Conservation (phyloP, 108 stramenopile species). For the Cyclotella baltica region DNA sequence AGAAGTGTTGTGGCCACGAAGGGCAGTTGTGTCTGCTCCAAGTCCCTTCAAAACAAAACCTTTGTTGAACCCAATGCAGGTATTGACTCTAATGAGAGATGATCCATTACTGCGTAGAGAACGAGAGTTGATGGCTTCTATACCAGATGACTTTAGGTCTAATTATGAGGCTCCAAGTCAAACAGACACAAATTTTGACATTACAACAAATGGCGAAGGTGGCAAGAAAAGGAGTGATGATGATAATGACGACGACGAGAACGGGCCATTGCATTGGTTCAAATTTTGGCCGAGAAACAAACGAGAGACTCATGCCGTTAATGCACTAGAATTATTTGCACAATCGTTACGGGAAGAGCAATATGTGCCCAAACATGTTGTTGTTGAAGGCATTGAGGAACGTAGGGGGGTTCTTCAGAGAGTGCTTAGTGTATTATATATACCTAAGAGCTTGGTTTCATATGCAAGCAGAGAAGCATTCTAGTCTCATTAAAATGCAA, state of each 20-base stretch:
- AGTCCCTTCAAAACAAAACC: slow-evolving; percentile 42
- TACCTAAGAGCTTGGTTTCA: slow-evolving; percentile 39
- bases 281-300: slow-evolving; percentile 26
- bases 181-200: slow-evolving; percentile 28
- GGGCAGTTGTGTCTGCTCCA: slow-evolving; percentile 59
- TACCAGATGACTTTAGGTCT: slow-evolving; percentile 53
- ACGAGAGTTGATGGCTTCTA: slow-evolving; percentile 42
- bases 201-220: slow-evolving; percentile 21
- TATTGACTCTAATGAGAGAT: slow-evolving; percentile 43
- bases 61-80: slow-evolving; percentile 50
- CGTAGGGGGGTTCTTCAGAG: slow-evolving; percentile 15
- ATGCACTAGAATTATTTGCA: slow-evolving; percentile 37
- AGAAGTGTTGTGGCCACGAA: slow-evolving; percentile 61
- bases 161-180: slow-evolving; percentile 30
- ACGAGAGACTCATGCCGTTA: slow-evolving; percentile 2
- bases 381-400: slow-evolving; percentile 29
- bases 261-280: slow-evolving; percentile 3
- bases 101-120: slow-evolving; percentile 46
- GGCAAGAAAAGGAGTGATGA: neutral
- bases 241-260: neutral
- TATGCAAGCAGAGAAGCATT: slow-evolving; percentile 36
- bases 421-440: slow-evolving; percentile 22
- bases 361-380: slow-evolving; percentile 17
- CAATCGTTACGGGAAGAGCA: slow-evolving; percentile 32
- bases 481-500: neutral